phyloP scores from a whole-genome alignment of 2,329 filamentous ascomycete species.

The Venturia pyrina region DNA sequence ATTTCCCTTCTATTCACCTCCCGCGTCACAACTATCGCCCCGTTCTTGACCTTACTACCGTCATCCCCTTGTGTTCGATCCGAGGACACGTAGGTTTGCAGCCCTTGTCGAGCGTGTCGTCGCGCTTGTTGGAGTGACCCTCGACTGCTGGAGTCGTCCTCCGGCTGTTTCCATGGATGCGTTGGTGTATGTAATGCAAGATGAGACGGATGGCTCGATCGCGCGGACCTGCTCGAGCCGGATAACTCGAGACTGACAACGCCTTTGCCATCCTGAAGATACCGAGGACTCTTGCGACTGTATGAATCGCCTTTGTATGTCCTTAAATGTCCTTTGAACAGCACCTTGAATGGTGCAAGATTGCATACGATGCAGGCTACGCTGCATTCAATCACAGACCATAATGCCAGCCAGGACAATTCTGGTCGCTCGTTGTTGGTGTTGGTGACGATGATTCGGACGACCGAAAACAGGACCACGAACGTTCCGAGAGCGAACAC shows the following conservation, averaged over 20 bases:
- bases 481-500: constrained; percentile 17
- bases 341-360: constrained; percentile 15
- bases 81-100: neutral
- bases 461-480: constrained; percentile 16
- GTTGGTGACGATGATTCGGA: constrained; percentile 14
- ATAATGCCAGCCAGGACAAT: constrained; percentile 15
- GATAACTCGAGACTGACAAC: constrained; percentile 1
- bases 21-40: constrained; percentile 2
- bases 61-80: neutral
- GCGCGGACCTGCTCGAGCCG: neutral
- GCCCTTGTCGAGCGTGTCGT: neutral
- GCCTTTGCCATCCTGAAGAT: neutral
- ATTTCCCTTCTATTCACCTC: neutral
- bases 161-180: neutral
- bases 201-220: neutral
- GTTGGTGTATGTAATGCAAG: neutral
- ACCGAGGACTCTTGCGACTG: neutral
- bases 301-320: neutral
- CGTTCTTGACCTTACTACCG: neutral
- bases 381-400: constrained; percentile 14
- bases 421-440: constrained; percentile 13
- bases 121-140: neutral
- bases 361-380: constrained; percentile 15
- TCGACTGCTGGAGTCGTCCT: too few species aligned
- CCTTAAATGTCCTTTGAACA: constrained; percentile 12